These are phyloP conservation scores for Codiaeum variegatum DNA, from an alignment of 441 rosid species.

Conservation along the genomic window DNA sequence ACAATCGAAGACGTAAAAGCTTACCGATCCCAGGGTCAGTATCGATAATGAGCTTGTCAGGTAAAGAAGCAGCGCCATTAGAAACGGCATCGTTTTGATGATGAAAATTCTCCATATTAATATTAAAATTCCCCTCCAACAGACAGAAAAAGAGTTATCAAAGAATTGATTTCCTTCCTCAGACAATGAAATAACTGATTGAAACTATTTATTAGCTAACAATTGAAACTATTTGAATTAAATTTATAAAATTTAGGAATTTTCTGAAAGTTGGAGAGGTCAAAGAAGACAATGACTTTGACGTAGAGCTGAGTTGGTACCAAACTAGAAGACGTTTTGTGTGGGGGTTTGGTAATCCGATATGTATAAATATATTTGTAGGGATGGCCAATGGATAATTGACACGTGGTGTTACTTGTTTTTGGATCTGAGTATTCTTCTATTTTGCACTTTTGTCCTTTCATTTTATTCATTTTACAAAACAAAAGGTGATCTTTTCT, in stretches of 20 bases:
- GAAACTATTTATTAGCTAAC: neutral
- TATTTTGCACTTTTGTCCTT: neutral
- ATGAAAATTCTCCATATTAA: slow-evolving; percentile 24
- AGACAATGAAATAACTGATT: neutral
- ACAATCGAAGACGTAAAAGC: slow-evolving; percentile 4
- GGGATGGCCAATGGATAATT: neutral
- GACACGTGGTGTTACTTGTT: neutral
- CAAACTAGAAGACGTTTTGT: neutral
- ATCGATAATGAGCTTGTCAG: slow-evolving; percentile 77
- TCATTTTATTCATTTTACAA: no score
- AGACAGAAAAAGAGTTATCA: neutral
- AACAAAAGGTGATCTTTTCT: no score
- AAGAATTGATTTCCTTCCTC: neutral
- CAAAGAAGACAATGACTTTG: neutral
- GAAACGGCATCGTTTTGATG: slow-evolving; percentile 27
- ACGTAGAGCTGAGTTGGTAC: neutral
- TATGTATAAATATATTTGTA: no score
- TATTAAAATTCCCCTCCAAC: neutral
- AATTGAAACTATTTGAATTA: neutral
- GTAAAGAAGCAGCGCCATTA: slow-evolving; percentile 17
- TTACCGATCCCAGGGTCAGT: slow-evolving; percentile 96
- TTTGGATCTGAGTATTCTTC: neutral
- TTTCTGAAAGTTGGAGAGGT: neutral
- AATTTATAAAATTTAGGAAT: no score
- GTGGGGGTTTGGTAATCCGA: neutral